A percentile compares a stretch with the other conserved stretches of the same genome.
Evolutionary conservation across 179 eudicot genomes (phyloP).

Genomic region (Beta macrorhiza): DNA sequence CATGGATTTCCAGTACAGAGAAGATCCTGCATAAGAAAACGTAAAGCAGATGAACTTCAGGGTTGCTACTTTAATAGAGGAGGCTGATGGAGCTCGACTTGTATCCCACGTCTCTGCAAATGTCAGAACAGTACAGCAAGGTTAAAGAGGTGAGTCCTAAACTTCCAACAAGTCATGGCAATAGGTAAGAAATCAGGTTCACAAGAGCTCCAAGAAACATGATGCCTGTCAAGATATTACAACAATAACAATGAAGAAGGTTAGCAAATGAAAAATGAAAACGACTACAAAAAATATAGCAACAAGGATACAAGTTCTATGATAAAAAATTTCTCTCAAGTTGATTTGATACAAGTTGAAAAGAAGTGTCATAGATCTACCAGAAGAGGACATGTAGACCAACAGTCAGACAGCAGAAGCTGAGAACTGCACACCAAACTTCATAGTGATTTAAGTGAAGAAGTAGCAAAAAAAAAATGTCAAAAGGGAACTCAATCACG

Average conservation of each 20-base stretch:
- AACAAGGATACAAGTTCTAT: background rate
- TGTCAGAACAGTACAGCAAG: conserved; percentile 83
- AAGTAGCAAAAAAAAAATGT: background rate
- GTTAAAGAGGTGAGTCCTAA: conserved; percentile 93
- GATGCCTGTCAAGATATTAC: conserved; percentile 78
- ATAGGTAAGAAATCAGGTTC: conserved; percentile 70
- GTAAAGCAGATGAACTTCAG: conserved; percentile 25
- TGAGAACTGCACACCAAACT: conserved; percentile 28
- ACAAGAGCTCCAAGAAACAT: conserved; percentile 82
- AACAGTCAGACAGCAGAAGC: conserved; percentile 23
- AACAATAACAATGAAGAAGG: conserved; percentile 46
- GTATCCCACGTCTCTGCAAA: conserved; percentile 70
- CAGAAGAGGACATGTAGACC: conserved; percentile 17
- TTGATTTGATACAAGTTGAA: background rate
- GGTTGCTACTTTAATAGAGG: conserved; percentile 3
- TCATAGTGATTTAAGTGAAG: conserved; percentile 5
- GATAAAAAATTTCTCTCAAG: background rate
- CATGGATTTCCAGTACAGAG: conserved; percentile 31
- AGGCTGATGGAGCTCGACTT: conserved; percentile 28
- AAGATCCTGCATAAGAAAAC: conserved; percentile 41
- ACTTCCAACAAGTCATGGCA: conserved; percentile 91
- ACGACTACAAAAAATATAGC: background rate
- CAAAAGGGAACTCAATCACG: background rate
- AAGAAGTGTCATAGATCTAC: conserved; percentile 15
- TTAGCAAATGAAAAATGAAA: conserved; percentile 38